Evolutionary conservation across 129 eudicot species (phyloP).

Genomic region (Apium graveolens): DNA sequence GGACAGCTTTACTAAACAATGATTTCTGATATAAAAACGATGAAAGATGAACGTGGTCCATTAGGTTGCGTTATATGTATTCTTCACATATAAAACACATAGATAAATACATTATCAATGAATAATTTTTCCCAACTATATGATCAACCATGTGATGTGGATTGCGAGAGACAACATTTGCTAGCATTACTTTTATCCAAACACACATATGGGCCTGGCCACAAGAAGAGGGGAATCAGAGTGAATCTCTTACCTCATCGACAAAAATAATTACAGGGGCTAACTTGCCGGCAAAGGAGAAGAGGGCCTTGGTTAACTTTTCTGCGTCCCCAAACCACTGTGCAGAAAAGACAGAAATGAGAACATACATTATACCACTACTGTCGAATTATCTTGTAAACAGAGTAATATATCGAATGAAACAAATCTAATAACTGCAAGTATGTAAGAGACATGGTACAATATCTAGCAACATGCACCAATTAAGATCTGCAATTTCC

Average conservation of each 20-base stretch:
- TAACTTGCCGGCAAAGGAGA: conserved; percentile 94
- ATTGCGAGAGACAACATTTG: background rate
- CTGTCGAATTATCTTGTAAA: background rate
- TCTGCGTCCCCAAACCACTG: conserved; percentile 99
- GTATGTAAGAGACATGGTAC: background rate
- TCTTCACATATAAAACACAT: too few species aligned
- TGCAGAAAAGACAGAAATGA: conserved; percentile 9
- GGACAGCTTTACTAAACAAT: too few species aligned
- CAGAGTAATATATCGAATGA: background rate
- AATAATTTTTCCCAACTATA: background rate
- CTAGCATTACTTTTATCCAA: background rate
- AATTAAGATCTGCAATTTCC: background rate
- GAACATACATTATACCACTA: background rate
- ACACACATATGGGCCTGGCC: background rate
- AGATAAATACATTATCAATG: background rate
- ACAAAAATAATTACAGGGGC: conserved; percentile 97
- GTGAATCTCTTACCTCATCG: conserved; percentile 66
- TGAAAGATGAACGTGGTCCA: too few species aligned
- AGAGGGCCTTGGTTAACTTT: conserved; percentile 89
- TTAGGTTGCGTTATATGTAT: too few species aligned
- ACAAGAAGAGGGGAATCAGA: background rate
- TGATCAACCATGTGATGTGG: conserved; percentile 1
- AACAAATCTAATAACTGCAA: background rate
- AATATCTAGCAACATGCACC: background rate
- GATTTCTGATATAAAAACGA: too few species aligned